Base-by-base conservation (phyloP, 257 asterid genomes). In the Salvia splendens region DNA sequence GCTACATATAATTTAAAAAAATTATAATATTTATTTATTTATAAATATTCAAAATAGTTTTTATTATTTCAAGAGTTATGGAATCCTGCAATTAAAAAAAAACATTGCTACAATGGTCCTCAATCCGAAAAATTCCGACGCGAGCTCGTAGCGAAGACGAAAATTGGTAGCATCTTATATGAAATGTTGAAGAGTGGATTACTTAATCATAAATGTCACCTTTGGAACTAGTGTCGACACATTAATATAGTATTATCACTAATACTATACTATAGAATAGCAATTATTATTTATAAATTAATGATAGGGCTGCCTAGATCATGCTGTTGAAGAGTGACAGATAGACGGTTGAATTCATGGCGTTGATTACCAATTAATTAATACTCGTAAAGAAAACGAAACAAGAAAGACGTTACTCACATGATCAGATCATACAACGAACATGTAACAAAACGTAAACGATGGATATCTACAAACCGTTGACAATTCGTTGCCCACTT, bases 391-490 rank as follows among this genome's bases (percentile, higher is more conserved):
- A 35, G 2, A 12, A 49, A 0, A 17, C 7, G 17, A 49, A 14
- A 15, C 16, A 76, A 64, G 63, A 68, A 58, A 75, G 83, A 74
- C 77, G 76, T 71, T 77, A 64, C 71, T 77, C 95, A 80, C 89
- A 83, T 83, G 89, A 81, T 76, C 62, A 66, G 88, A 81, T 72
- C 62, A 66, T 66, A 24, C 79, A 70, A 73, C 78, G 10, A 79
- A 46, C 72, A 70, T 28, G 50, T 45, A 56, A 58, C 68, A 59
- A 58, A 73, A 74, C 86, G 79, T 82, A 77, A 43, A 71, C n/a
- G 76, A 24, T 74, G 42, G 36, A 7, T 52, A 15, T 62, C 68
- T 43, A 16, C 36, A 55, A 61, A 78, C 80, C 81, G 92, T 82
- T 87, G 89, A 87, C 91, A 77, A 61, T 8, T 53, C 7, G 7